These are phyloP conservation scores for Corylus avellana DNA, from an alignment of 306 rosid genomes.

Conservation along the genomic window DNA sequence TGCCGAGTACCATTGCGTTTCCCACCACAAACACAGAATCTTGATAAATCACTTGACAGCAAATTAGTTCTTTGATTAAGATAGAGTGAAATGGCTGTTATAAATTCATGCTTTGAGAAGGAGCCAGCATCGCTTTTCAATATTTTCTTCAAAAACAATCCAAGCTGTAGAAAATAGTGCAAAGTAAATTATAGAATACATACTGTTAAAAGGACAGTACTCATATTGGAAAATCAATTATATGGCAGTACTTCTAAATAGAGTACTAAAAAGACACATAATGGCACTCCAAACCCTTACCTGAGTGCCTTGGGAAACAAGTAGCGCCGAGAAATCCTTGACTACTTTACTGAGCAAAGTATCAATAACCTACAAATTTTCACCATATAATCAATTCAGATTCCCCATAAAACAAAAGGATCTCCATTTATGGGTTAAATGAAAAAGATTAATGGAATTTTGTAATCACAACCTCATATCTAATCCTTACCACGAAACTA, in stretches of 20 bases:
- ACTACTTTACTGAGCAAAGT: slow-evolving; percentile 71
- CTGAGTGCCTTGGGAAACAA: slow-evolving; percentile 93
- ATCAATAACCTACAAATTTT: slow-evolving; percentile 67
- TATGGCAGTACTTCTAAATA: slow-evolving; percentile 12
- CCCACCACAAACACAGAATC: slow-evolving; percentile 75
- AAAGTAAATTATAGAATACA: slow-evolving; percentile 4
- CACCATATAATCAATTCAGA: slow-evolving; percentile 31
- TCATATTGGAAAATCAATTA: neutral
- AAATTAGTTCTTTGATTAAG: slow-evolving; percentile 64
- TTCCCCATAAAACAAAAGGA: slow-evolving; percentile 17
- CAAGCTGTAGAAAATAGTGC: slow-evolving; percentile 56
- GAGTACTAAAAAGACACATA: slow-evolving; percentile 3
- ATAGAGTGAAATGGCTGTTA: slow-evolving; percentile 62
- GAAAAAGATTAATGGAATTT: neutral
- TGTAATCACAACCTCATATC: neutral
- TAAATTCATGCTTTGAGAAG: slow-evolving; percentile 63
- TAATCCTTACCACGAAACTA: neutral
- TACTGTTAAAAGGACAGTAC: neutral
- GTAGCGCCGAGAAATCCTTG: slow-evolving; percentile 81
- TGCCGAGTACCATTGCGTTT: slow-evolving; percentile 41
- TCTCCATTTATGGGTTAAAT: neutral
- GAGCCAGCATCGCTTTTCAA: slow-evolving; percentile 52
- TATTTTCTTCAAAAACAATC: slow-evolving; percentile 75
- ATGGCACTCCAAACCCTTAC: slow-evolving; percentile 38
- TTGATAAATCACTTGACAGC: slow-evolving; percentile 67